Evolutionary conservation across 2,329 filamentous ascomycete genomes (phyloP).

Genomic region (Ascochyta lentis): DNA sequence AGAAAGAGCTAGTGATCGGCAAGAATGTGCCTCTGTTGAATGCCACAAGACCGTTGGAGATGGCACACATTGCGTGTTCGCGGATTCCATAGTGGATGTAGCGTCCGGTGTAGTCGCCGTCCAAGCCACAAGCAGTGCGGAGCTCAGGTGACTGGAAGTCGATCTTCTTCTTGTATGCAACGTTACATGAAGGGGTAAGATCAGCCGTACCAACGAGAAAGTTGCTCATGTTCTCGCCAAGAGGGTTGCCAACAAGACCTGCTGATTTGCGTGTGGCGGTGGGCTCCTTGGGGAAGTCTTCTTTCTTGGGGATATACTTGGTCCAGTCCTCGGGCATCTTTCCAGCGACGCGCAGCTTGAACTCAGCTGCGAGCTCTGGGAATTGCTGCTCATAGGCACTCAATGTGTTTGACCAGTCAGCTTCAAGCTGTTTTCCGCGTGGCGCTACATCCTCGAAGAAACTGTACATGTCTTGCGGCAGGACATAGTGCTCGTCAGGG

Average conservation of each 20-base stretch:
- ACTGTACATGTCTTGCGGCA: conserved; percentile 54
- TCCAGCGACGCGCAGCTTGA: conserved; percentile 56
- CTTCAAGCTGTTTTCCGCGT: conserved; percentile 55
- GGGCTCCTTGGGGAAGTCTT: conserved; percentile 54
- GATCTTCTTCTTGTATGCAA: conserved; percentile 60
- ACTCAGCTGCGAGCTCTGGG: conserved; percentile 59
- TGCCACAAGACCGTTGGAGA: conserved; percentile 63
- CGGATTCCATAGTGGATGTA: conserved; percentile 53
- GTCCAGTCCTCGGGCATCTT: conserved; percentile 57
- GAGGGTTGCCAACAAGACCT: conserved; percentile 59
- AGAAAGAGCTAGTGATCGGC: conserved; percentile 64
- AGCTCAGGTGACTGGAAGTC: conserved; percentile 54
- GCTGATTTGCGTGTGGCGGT: conserved; percentile 60
- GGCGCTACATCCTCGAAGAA: conserved; percentile 55
- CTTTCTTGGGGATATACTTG: conserved; percentile 54
- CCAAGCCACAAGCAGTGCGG: conserved; percentile 53
- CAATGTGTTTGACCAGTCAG: conserved; percentile 57
- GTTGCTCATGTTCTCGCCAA: conserved; percentile 81
- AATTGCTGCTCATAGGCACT: conserved; percentile 52
- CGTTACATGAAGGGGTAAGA: conserved; percentile 59
- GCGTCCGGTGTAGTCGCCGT: conserved; percentile 61
- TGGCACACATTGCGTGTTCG: conserved; percentile 43
- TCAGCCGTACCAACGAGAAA: conserved; percentile 79
- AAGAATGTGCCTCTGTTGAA: conserved; percentile 53
- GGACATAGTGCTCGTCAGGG: conserved; percentile 54